Conservation (phyloP, 495 filamentous ascomycete species). For the Glonium stellatum region DNA sequence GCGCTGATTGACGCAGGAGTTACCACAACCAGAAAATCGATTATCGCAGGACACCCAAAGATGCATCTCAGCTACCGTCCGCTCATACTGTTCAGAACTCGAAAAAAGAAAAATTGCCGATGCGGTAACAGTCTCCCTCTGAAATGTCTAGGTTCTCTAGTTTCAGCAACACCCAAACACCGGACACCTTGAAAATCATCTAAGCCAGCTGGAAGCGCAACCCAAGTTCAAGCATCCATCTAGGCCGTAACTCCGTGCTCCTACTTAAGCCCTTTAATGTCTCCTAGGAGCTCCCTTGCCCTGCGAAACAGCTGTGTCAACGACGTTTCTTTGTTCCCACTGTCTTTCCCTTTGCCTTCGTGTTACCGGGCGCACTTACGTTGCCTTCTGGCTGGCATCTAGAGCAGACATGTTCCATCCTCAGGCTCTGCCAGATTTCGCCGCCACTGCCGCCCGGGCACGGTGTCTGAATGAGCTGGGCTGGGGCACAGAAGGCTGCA, state of each 20-base stretch:
- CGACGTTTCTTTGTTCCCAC: neutral
- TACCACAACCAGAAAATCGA: too few species aligned
- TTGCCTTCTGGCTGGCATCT: slow-evolving; percentile 8
- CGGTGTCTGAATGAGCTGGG: slow-evolving; percentile 19
- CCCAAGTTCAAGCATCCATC: neutral
- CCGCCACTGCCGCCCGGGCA: slow-evolving; percentile 13
- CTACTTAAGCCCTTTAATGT: neutral
- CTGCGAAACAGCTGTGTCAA: neutral
- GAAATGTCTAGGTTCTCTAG: neutral
- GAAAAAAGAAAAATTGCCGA: too few species aligned
- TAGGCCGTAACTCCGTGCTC: neutral
- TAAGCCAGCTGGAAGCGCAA: too few species aligned
- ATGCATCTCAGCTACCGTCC: too few species aligned
- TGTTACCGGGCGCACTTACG: neutral
- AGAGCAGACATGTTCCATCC: slow-evolving; percentile 23
- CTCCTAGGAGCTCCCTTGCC: neutral
- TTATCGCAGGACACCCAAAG: neutral
- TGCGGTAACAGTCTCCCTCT: too few species aligned
- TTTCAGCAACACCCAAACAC: neutral
- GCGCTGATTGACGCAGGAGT: too few species aligned
- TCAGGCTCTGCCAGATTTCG: slow-evolving; percentile 30
- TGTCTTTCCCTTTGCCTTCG: neutral
- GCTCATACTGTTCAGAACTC: too few species aligned
- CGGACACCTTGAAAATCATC: neutral
- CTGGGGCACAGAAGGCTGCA: slow-evolving; percentile 28